phyloP scores from a whole-genome alignment of 129 eudicot genomes.

The Flaveria linearis region DNA sequence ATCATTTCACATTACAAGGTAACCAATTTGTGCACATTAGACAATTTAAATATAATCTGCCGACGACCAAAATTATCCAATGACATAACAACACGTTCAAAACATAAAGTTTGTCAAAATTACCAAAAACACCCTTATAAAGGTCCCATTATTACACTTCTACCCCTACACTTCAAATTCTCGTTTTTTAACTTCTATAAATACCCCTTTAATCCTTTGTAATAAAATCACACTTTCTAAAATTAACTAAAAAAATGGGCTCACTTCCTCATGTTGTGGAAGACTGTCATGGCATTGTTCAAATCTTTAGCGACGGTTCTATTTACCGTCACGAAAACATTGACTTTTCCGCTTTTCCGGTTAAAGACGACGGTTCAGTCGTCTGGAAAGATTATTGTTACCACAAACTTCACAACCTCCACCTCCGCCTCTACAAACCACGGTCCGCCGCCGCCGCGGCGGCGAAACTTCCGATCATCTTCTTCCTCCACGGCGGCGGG shows the following conservation, averaged over 20 bases:
- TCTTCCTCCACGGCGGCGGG: constrained; percentile 83
- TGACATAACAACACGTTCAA: not conserved
- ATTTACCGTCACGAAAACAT: constrained; percentile 42
- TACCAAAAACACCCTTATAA: constrained; percentile 17
- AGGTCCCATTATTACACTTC: not conserved
- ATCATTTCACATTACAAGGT: too few relatives aligned
- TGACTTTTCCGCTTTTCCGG: constrained; percentile 31
- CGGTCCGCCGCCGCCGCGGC: constrained; percentile 30
- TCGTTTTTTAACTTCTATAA: constrained; percentile 12
- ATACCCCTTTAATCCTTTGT: constrained; percentile 22
- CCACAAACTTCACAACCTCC: constrained; percentile 45
- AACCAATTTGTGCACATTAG: not conserved
- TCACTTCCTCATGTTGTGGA: constrained; percentile 67
- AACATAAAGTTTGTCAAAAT: not conserved
- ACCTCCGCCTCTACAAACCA: constrained; percentile 78
- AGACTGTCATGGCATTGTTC: constrained; percentile 68
- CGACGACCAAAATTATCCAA: constrained; percentile 22
- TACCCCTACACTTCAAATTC: not conserved
- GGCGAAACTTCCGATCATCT: constrained; percentile 52
- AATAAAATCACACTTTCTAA: not conserved
- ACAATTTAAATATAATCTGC: constrained; percentile 17
- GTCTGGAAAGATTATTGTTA: constrained; percentile 60
- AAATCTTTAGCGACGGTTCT: constrained; percentile 72
- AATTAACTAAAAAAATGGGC: constrained; percentile 40
- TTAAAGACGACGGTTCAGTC: constrained; percentile 58